phyloP scores from a whole-genome alignment of 1,284 basidiomycete genomes.

The Phlebopus sp. region DNA sequence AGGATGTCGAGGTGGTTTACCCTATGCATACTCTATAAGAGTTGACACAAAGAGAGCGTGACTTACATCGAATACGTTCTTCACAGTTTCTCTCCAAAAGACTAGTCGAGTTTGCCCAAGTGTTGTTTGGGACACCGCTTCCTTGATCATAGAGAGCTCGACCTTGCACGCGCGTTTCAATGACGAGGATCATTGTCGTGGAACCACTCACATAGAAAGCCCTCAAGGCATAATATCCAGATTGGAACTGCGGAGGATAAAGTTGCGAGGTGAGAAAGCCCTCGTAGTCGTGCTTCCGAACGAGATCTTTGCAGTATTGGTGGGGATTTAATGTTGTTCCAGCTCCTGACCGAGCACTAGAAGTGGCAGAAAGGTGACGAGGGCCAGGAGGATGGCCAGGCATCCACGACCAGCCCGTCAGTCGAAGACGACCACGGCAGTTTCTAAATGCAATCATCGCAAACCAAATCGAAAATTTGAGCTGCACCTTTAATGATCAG shows the following conservation, averaged over 20 bases:
- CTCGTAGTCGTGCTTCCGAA: conserved; percentile 78
- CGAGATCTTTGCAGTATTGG: conserved; percentile 64
- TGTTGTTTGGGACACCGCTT: conserved; percentile 73
- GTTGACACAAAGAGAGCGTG: conserved; percentile 3
- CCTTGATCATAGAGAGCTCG: conserved; percentile 81
- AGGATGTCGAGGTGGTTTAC: conserved; percentile 77
- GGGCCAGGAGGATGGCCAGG: conserved; percentile 1
- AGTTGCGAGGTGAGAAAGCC: conserved; percentile 76
- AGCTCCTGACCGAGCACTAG: conserved; percentile 9
- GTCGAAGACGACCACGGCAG: conserved; percentile 8
- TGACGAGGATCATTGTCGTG: conserved; percentile 1
- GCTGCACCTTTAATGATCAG: no score
- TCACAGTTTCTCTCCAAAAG: conserved; percentile 89
- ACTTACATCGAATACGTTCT: conserved; percentile 67
- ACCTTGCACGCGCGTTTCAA: conserved; percentile 47
- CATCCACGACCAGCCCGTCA: conserved; percentile 7
- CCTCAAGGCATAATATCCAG: conserved; percentile 77
- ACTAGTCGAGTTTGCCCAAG: conserved; percentile 89
- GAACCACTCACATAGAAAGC: conserved; percentile 77
- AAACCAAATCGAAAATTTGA: neutral
- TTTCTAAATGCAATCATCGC: conserved; percentile 21
- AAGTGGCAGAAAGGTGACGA: conserved; percentile 17
- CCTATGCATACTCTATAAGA: conserved; percentile 42
- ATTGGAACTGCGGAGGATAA: conserved; percentile 65
- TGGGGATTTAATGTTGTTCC: conserved; percentile 42